Evolutionary conservation across 2,329 filamentous ascomycete species (phyloP), one percentile per base, ranked within the genome.

Genomic region (Pseudogymnoascus pannorum): DNA sequence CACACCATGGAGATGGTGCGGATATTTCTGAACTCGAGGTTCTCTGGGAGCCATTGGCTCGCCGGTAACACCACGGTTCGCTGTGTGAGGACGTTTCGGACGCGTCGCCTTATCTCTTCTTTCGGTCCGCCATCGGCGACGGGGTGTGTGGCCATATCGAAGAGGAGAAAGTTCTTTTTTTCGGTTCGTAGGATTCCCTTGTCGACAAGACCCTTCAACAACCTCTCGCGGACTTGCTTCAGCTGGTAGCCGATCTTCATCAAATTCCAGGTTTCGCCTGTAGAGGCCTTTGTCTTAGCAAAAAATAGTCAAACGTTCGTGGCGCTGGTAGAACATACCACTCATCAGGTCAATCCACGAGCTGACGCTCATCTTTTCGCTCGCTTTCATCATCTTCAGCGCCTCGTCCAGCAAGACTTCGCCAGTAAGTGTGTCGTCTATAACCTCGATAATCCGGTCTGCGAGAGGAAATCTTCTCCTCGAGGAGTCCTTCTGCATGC

Each of bases 201-300:
- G 79, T 99, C 94, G 66, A 99, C 94, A 51, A 99, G 85, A 33
- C 94, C 94, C 78, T 99, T 99, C 72, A 92, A 93, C 62, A 99
- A 84, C 62, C 94, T 90, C 79, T 99, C 94, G 73, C 94, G 92
- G 63, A 99, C 94, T 82, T 99, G 94, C 80, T 99, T 99, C 69
- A 99, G 84, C 80, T 99, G 94, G 77, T 99, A 99, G 74, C 94
- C 94, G 70, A 99, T 99, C 81, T 99, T 99, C 94, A 99, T 97
- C 67, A 99, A 80, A 74, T 99, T 99, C 94, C 94, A 99, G 61
- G 94, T 99, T 77, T 99, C 94, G 74, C 94, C 93, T 97, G 72
- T 60, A n/a, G 40, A 31, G 42, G 33, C 38, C 31, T 48, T 59
- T 59, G 36, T 24, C 35, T 31, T 29, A 59, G 48, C 29, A 20